phyloP scores from a whole-genome alignment of 83 land plant species.

The Thuja plicata region DNA sequence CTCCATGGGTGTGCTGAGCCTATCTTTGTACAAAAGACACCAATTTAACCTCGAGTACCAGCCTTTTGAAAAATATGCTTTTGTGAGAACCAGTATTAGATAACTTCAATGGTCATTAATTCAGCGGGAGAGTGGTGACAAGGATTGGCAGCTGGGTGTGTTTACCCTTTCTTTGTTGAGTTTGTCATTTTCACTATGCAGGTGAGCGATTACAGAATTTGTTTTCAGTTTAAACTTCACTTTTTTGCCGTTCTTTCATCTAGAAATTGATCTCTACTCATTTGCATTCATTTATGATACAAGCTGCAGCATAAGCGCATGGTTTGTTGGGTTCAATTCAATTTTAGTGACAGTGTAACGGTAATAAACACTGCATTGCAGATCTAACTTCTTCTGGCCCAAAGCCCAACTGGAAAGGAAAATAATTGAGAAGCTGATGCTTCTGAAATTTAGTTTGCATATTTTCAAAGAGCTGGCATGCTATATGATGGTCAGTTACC shows the following conservation, averaged over 20 bases:
- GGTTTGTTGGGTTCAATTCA: neutral
- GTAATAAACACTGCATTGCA: neutral
- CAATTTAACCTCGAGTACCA: neutral
- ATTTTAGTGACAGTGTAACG: neutral
- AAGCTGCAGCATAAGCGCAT: neutral
- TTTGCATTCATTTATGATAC: neutral
- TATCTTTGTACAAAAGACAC: neutral
- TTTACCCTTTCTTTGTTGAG: neutral
- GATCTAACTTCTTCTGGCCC: neutral
- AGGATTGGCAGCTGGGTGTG: neutral
- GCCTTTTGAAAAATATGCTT: neutral
- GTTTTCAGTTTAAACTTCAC: neutral
- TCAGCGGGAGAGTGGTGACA: neutral
- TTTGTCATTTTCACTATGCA: neutral
- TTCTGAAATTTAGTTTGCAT: neutral
- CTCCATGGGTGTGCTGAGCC: neutral
- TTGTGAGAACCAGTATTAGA: neutral
- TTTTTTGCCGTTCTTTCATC: neutral
- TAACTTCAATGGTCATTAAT: neutral
- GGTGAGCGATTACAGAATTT: neutral
- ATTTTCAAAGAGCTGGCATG: neutral
- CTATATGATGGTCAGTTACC: neutral
- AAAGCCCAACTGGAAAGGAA: neutral
- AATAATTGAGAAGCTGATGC: neutral
- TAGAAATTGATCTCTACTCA: neutral